These are phyloP conservation scores for Eucalyptus tenuipes DNA, from an alignment of 345 rosid genomes.

Conservation along the genomic window DNA sequence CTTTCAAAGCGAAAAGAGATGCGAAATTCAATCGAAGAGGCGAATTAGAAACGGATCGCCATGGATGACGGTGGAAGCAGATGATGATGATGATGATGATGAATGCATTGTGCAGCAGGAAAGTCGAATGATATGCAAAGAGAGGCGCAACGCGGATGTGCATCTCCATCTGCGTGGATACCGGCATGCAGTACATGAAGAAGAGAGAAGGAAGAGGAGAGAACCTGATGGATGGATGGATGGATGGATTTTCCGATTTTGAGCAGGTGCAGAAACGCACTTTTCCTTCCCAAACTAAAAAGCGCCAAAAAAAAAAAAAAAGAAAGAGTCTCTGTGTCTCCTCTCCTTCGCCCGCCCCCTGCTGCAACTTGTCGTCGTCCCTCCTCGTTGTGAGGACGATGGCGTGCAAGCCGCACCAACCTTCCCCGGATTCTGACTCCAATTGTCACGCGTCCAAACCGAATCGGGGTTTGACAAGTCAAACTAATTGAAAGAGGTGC, in stretches of 20 bases:
- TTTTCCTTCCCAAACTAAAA: not conserved
- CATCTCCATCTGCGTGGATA: not conserved
- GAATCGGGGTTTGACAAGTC: not conserved
- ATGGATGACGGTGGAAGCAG: not conserved
- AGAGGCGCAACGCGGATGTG: not conserved
- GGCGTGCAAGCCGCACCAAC: not conserved
- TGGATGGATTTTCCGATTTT: not conserved
- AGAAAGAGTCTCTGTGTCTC: fast-evolving
- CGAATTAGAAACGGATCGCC: not conserved
- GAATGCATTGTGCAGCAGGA: not conserved
- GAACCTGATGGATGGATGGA: not conserved
- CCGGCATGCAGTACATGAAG: not conserved
- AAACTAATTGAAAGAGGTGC: not conserved
- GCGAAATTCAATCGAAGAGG: not conserved
- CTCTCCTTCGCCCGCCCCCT: too few species aligned
- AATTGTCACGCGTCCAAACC: not conserved
- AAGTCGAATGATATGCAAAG: not conserved
- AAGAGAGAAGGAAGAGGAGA: not conserved
- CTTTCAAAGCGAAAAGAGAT: not conserved
- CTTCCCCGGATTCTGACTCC: not conserved
- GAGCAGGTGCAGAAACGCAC: not conserved
- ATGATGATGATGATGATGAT: not conserved
- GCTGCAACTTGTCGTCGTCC: not conserved
- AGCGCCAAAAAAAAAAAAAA: too few species aligned
- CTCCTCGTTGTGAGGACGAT: not conserved